Evolutionary conservation across 2,329 filamentous ascomycete genomes (phyloP).

Genomic region (Sarocladiaceae sp.): DNA sequence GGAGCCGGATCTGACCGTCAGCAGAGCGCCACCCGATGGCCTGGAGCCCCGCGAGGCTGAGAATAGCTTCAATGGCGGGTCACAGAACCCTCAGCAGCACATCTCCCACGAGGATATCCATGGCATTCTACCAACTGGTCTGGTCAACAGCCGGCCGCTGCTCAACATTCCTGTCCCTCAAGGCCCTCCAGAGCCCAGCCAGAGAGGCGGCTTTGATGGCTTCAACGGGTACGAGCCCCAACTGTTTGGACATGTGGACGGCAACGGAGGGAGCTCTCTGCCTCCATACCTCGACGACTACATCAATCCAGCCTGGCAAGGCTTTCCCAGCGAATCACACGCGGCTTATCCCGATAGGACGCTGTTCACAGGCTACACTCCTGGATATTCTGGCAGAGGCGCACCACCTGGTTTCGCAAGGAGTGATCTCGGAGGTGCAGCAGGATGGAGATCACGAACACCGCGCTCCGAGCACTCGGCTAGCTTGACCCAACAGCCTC

Average conservation of each 20-base stretch:
- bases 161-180: conserved; percentile 1
- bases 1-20: background rate
- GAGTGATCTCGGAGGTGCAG: background rate
- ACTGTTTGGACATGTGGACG: conserved; percentile 1
- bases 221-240: background rate
- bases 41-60: background rate
- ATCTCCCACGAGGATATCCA: background rate
- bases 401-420: background rate
- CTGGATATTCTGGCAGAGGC: background rate
- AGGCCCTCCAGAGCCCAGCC: background rate
- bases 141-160: background rate
- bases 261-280: background rate
- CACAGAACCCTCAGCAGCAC: background rate
- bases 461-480: background rate
- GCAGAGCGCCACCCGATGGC: background rate
- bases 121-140: background rate
- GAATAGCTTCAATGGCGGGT: background rate
- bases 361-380: background rate
- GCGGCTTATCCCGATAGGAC: background rate
- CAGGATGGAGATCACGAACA: background rate
- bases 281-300: background rate
- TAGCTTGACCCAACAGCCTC: background rate
- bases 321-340: background rate
- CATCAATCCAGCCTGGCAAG: conserved; percentile 1
- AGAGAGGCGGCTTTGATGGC: background rate